Evolutionary conservation across 2,329 filamentous ascomycete species (phyloP), one percentile per base, ranked within the genome.

Genomic region (Emmonsiellopsis sp.): DNA sequence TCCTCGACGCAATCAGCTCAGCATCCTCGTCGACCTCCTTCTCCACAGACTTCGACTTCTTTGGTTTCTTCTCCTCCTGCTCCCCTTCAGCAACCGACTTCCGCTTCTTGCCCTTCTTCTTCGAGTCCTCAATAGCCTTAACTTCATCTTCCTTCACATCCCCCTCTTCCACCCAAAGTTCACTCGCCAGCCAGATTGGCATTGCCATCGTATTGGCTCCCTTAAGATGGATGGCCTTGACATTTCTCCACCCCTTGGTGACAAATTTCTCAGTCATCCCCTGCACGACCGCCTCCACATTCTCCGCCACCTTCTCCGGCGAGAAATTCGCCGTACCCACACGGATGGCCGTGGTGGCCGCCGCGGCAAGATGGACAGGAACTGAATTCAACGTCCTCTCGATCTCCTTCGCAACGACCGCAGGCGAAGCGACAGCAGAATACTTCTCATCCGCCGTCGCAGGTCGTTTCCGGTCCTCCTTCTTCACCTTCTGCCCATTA

Each of bases 121-220:
- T 70, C 6, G 57, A 56, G 53, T 63, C 68, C 55, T 71, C 69
- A 48, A 67, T 67, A 52, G 58, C 62, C 50, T 59, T 65, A 11
- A 54, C 60, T 40, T 68, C 64, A 40, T 69, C 72, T 58, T 80
- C 74, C 5, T 76, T 73, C 43, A 95, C 82, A 65, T 89, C 84
- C 57, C 83, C 79, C 56, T 85, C 81, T 59, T 93, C 87, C 13
- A 85, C 72, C 90, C 93, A 98, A 59, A 98, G 78, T 77, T 96
- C 90, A 61, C 90, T 86, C 4, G 92, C 87, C 66, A 95, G 75
- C 88, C 90, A 98, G 67, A 98, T 84, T n/a, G 93, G 93, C 65
- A 98, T 78, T 7, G 92, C 87, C 57, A 85, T 86, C 4, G 92
- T 95, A 65, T 88, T 84, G 31, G 89, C 86, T 2, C 89, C 89